These are phyloP conservation scores for Phytopythium montanum DNA, from an alignment of 352 stramenopile genomes.

Conservation along the genomic window DNA sequence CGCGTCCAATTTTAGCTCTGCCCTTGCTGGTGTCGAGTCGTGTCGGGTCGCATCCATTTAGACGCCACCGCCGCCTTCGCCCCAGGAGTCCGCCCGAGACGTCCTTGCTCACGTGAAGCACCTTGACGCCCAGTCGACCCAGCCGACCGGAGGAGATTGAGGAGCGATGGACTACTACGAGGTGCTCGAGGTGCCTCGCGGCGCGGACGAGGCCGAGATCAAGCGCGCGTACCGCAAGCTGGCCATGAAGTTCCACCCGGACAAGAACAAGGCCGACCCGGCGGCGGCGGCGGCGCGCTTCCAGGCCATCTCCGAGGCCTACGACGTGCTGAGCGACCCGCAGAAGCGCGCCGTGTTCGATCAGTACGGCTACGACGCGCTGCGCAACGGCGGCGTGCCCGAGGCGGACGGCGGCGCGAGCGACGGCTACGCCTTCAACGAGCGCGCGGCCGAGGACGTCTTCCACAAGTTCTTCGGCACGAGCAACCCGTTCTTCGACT, in stretches of 20 bases:
- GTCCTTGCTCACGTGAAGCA: no score
- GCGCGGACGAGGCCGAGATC: slow-evolving; percentile 84
- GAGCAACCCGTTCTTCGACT: slow-evolving; percentile 89
- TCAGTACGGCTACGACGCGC: slow-evolving; percentile 92
- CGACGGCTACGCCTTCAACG: slow-evolving; percentile 89
- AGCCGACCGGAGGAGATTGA: neutral
- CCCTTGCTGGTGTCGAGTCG: neutral
- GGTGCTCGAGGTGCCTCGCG: slow-evolving; percentile 81
- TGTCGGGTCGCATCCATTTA: neutral
- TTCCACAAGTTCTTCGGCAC: slow-evolving; percentile 93
- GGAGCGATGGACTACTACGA: slow-evolving; percentile 89
- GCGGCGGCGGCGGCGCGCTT: slow-evolving; percentile 90
- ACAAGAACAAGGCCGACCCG: slow-evolving; percentile 92
- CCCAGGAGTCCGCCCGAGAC: neutral
- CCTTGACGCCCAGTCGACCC: no score
- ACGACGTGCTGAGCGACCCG: slow-evolving; percentile 92
- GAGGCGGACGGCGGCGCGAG: slow-evolving; percentile 75
- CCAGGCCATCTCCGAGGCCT: slow-evolving; percentile 94
- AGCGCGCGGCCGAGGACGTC: slow-evolving; percentile 88
- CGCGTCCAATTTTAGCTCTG: neutral
- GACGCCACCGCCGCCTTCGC: neutral
- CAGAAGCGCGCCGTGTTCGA: slow-evolving; percentile 92
- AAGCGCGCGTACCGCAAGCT: slow-evolving; percentile 95
- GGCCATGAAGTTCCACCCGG: slow-evolving; percentile 93
- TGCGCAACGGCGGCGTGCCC: slow-evolving; percentile 83